Base-by-base conservation (phyloP, 2,329 filamentous ascomycete genomes). In the Huntiella omanensis region DNA sequence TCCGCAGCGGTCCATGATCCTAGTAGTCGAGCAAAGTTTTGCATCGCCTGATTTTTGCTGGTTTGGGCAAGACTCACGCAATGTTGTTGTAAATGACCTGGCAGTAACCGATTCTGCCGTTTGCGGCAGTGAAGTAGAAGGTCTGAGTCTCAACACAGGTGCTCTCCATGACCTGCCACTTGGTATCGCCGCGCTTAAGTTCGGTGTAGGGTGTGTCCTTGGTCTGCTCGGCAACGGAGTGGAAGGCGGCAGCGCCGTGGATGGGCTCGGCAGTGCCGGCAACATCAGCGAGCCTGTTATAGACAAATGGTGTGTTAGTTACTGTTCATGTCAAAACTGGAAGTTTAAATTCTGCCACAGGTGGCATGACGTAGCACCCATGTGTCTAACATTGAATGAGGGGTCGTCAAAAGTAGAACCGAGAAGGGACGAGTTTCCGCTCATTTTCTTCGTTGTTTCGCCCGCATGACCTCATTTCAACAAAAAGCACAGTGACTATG, bases 61-160 rank as follows among this genome's bases (percentile, higher is more conserved):
- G 22, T 28, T 28, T 10, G 7, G 6, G 10, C 8, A 10, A 28
- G 32, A 42, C 80, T 64, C 77, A 95, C 87, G 76, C 81, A 60
- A 98, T 83, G 64, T 94, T 95, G 69, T 83, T 96, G 70, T 96
- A 94, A 61, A 98, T 94, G 64, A 96, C 73, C 70, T 98, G 91
- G 50, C 75, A 76, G 62, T 94, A 74, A 45, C 73, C 83, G 53
- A 87, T 62, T 52, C 79, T 71, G 43, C 91, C 91, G 50, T 68
- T 75, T 52, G 94, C 83, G 47, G 80, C 70, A 63, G 79, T 79
- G 57, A 95, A 65, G 67, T 98, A 98, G 67, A 95, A 98, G 52
- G 74, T 86, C 67, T 95, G 82, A 28, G 85, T 95, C 70, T 98
- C 91, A 55, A 96, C 91, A 57, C 74, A 82, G 52, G 91, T 96